These are phyloP conservation scores for Gossypium trilobum DNA, from an alignment of 441 rosid genomes.

Conservation along the genomic window DNA sequence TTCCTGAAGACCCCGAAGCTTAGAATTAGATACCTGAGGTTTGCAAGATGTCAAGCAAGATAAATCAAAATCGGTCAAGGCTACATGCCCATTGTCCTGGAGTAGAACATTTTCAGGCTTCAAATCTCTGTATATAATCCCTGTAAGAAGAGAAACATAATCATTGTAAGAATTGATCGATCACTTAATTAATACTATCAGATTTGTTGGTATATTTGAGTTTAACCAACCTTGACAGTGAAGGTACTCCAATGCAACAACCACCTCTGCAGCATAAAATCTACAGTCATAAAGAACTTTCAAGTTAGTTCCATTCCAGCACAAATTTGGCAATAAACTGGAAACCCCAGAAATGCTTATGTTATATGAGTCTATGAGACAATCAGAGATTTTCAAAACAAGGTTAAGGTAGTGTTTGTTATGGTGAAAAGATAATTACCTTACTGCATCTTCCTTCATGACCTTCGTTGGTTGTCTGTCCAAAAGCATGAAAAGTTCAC, in stretches of 20 bases:
- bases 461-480: slow-evolving; percentile 79
- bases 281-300: slow-evolving; percentile 27
- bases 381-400: background rate
- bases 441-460: slow-evolving; percentile 86
- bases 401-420: background rate
- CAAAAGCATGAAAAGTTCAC: slow-evolving; percentile 87
- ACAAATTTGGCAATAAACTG: background rate
- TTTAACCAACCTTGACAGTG: slow-evolving; percentile 70
- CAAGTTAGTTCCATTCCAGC: slow-evolving; percentile 13
- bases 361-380: background rate
- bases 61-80: slow-evolving; percentile 81
- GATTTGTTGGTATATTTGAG: background rate
- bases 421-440: slow-evolving; percentile 20
- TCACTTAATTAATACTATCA: background rate
- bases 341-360: background rate
- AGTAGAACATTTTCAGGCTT: slow-evolving; percentile 89
- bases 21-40: slow-evolving; percentile 53
- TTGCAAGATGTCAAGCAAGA: slow-evolving; percentile 91
- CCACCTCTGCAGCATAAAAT: slow-evolving; percentile 83
- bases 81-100: slow-evolving; percentile 66
- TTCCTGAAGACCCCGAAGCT: background rate
- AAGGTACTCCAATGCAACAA: slow-evolving; percentile 89
- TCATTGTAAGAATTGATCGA: background rate
- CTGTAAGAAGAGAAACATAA: slow-evolving; percentile 25
- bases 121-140: slow-evolving; percentile 83